These are phyloP conservation scores for Scutellaria galericulata DNA, from an alignment of 257 asterid species.

Conservation along the genomic window DNA sequence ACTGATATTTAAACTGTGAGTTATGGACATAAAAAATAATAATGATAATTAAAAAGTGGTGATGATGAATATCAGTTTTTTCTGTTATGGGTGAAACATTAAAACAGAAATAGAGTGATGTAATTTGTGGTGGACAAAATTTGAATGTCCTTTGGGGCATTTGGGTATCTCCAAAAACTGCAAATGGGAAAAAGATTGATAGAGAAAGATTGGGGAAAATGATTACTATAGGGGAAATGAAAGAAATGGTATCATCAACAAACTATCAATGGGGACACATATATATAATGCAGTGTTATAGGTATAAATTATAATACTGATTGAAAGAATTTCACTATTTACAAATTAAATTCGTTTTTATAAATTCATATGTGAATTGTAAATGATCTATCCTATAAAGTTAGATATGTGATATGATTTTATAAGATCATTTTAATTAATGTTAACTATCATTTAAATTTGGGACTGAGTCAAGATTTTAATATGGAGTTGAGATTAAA, in stretches of 20 bases:
- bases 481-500: too few relatives aligned
- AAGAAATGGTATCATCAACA: background rate
- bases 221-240: background rate
- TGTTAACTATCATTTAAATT: too few relatives aligned
- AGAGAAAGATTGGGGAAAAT: conserved; percentile 6
- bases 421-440: too few relatives aligned
- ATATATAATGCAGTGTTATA: too few relatives aligned
- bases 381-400: too few relatives aligned
- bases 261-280: background rate
- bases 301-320: too few relatives aligned
- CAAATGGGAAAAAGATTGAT: conserved; percentile 27
- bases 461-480: too few relatives aligned
- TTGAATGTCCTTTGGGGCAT: background rate
- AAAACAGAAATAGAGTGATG: background rate
- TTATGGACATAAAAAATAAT: background rate
- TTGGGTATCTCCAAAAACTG: conserved; percentile 22
- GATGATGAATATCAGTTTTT: background rate
- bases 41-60: background rate
- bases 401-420: too few relatives aligned
- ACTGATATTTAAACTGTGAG: background rate
- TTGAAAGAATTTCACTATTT: too few relatives aligned
- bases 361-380: too few relatives aligned
- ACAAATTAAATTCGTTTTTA: too few relatives aligned
- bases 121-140: background rate
- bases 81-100: conserved; percentile 18